Conservation (phyloP, 2,329 filamentous ascomycete genomes). For the Fusarium caatingaense region DNA sequence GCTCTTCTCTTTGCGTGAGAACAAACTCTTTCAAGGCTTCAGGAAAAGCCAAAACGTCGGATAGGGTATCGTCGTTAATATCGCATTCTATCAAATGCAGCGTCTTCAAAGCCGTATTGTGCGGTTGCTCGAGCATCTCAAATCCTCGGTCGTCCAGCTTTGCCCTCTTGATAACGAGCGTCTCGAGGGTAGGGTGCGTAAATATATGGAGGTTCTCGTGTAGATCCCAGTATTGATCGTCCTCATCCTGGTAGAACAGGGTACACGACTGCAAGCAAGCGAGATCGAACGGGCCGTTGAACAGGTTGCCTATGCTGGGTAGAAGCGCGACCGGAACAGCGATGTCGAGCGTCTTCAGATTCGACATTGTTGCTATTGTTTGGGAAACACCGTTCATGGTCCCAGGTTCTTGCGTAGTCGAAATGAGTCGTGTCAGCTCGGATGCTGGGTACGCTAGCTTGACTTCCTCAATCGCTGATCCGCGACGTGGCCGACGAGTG, state of each 20-base stretch:
- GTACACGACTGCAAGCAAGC: constrained; percentile 60
- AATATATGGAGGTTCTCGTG: constrained; percentile 65
- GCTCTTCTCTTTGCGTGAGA: constrained; percentile 58
- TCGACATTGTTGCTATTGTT: constrained; percentile 62
- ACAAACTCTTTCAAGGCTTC: constrained; percentile 59
- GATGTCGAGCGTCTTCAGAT: constrained; percentile 60
- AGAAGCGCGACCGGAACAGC: constrained; percentile 58
- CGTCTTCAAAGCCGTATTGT: constrained; percentile 57
- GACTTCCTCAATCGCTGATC: constrained; percentile 59
- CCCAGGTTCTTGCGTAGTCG: constrained; percentile 51
- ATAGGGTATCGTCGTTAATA: constrained; percentile 58
- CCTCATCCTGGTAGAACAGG: constrained; percentile 59
- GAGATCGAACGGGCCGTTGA: constrained; percentile 63
- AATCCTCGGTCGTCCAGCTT: constrained; percentile 61
- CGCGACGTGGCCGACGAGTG: constrained; percentile 57
- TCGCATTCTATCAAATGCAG: constrained; percentile 63
- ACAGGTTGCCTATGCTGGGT: constrained; percentile 60
- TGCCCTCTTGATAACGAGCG: constrained; percentile 57
- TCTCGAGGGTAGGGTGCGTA: constrained; percentile 61
- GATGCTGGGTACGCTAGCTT: constrained; percentile 59
- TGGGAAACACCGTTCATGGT: constrained; percentile 57
- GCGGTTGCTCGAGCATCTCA: constrained; percentile 60
- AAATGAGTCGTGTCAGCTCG: constrained; percentile 56
- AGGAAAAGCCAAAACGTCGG: constrained; percentile 56
- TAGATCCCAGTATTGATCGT: constrained; percentile 61